phyloP scores from a whole-genome alignment of 23 red algal species.

The Gracilariopsis chorda region DNA sequence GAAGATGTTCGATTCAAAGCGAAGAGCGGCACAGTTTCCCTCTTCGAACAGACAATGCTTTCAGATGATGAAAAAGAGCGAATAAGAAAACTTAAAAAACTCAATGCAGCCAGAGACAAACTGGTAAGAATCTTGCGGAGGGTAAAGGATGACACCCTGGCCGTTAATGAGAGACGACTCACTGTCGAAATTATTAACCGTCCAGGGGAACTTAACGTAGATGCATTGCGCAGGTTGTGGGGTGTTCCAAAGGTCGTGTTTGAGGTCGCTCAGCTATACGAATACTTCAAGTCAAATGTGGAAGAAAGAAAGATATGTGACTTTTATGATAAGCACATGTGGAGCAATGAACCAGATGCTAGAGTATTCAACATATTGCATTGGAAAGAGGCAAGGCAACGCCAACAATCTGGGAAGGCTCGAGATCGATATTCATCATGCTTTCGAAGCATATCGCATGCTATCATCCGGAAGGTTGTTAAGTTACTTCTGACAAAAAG shows the following conservation, averaged over 20 bases:
- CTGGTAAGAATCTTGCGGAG: constrained; percentile 33
- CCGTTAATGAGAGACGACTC: constrained; percentile 39
- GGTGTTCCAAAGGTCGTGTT: constrained; percentile 42
- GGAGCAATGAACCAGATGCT: constrained; percentile 5
- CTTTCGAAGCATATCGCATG: constrained; percentile 31
- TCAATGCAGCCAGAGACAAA: constrained; percentile 25
- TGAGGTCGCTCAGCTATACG: constrained; percentile 31
- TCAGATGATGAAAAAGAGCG: constrained; percentile 11
- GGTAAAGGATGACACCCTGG: constrained; percentile 17
- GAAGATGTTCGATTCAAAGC: neutral
- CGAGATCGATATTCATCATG: neutral
- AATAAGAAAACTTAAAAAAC: neutral
- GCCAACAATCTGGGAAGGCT: neutral
- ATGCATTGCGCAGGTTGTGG: constrained; percentile 52
- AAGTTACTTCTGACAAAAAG: constrained; percentile 30
- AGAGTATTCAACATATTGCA: constrained; percentile 61
- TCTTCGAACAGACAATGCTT: neutral
- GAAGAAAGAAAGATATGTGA: neutral
- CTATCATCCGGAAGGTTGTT: constrained; percentile 28
- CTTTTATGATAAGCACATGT: constrained; percentile 51
- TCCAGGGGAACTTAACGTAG: constrained; percentile 5
- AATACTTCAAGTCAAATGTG: neutral
- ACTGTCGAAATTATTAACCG: neutral
- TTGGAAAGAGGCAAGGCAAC: constrained; percentile 17
- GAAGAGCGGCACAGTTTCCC: neutral